Percentiles rank a stretch among this genome's conserved stretches.
These are phyloP conservation scores for Penicillium brevicompactum DNA, from an alignment of 2,329 filamentous ascomycete species.

Conservation along the genomic window DNA sequence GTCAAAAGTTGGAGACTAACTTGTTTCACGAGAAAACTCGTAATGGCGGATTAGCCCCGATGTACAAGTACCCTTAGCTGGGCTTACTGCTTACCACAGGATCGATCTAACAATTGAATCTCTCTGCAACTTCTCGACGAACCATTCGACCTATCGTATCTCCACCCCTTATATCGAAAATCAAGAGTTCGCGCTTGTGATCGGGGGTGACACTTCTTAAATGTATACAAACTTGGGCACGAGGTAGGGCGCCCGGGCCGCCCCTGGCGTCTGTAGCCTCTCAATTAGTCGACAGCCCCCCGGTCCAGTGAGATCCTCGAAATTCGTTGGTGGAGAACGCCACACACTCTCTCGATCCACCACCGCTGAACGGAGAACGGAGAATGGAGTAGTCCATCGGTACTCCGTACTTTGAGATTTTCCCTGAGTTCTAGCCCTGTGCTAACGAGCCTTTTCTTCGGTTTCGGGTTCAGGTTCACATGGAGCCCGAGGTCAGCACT, in stretches of 20 bases:
- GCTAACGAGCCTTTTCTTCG: not conserved
- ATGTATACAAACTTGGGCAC: not conserved
- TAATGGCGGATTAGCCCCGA: not conserved
- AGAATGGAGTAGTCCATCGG: not conserved
- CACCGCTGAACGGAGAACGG: not conserved
- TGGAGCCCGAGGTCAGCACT: not conserved
- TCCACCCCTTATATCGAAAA: not conserved
- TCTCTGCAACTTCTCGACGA: not conserved
- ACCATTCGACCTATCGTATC: not conserved
- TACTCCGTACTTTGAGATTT: not conserved
- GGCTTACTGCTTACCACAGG: not conserved
- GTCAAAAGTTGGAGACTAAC: constrained; percentile 2
- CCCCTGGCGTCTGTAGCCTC: not conserved
- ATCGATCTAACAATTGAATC: not conserved
- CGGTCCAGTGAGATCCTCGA: not conserved
- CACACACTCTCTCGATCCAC: constrained; percentile 1
- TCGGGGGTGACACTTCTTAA: not conserved
- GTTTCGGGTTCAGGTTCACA: not conserved
- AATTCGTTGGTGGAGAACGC: constrained; percentile 6
- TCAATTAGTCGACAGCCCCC: not conserved
- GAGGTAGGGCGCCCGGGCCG: not conserved
- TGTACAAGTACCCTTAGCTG: not conserved
- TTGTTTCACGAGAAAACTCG: not conserved
- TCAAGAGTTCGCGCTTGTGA: not conserved
- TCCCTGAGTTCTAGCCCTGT: not conserved